A percentile compares a stretch with the other conserved stretches of the same genome.
Evolutionary conservation across 768 basidiomycete genomes (phyloP).

Genomic region (Amanita molliuscula): DNA sequence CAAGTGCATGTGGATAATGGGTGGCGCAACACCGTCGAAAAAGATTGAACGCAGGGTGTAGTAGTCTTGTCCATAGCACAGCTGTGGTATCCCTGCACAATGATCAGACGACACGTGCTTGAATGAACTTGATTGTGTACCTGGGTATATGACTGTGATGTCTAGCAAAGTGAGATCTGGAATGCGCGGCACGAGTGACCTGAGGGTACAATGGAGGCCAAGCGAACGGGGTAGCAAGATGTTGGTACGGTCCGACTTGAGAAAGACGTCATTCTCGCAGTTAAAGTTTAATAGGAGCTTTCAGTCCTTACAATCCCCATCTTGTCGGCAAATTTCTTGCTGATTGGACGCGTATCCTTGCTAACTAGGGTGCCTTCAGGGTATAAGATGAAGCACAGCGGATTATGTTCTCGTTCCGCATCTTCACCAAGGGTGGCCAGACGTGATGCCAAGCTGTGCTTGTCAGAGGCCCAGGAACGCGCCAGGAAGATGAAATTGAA

Average conservation of each 20-base stretch:
- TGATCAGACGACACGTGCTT: slow-evolving; percentile 8
- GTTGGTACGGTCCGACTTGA: slow-evolving; percentile 69
- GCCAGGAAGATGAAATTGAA: slow-evolving; percentile 90
- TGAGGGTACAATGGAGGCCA: slow-evolving; percentile 77
- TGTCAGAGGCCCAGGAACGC: slow-evolving; percentile 85
- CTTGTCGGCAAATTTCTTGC: slow-evolving; percentile 82
- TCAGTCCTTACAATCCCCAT: slow-evolving; percentile 68
- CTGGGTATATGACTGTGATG: slow-evolving; percentile 86
- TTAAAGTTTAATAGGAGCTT: neutral
- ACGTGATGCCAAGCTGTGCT: slow-evolving; percentile 49
- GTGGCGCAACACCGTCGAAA: slow-evolving; percentile 70
- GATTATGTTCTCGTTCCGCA: slow-evolving; percentile 57
- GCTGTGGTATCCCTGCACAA: slow-evolving; percentile 56
- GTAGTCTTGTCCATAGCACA: slow-evolving; percentile 77
- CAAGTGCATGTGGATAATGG: slow-evolving; percentile 79
- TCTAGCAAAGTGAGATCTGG: slow-evolving; percentile 79
- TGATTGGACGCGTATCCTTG: slow-evolving; percentile 73
- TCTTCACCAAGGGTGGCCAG: slow-evolving; percentile 60
- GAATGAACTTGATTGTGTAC: slow-evolving; percentile 24
- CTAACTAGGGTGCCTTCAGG: slow-evolving; percentile 96
- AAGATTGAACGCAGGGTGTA: slow-evolving; percentile 90
- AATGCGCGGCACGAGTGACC: slow-evolving; percentile 69
- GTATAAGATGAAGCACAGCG: slow-evolving; percentile 79
- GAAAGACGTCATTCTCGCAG: neutral
- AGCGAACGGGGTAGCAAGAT: slow-evolving; percentile 88